phyloP scores from a whole-genome alignment of 805 yeast species.

The Clavispora santaluciae region DNA sequence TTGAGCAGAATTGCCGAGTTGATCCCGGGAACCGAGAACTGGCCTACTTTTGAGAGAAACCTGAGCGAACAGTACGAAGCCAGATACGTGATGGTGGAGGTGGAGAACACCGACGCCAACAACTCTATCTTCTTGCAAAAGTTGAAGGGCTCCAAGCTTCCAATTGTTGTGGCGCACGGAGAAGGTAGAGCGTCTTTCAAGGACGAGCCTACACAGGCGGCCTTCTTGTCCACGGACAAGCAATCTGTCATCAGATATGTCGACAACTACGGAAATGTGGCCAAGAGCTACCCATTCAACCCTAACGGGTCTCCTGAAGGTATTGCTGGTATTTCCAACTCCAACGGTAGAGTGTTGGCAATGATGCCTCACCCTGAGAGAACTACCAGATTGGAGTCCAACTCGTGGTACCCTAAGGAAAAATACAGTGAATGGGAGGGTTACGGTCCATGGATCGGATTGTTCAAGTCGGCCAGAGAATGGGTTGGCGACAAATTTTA shows the following conservation, averaged over 20 bases:
- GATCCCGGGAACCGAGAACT: constrained; percentile 89
- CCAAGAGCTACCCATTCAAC: constrained; percentile 85
- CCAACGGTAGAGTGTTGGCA: constrained; percentile 92
- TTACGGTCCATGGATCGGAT: constrained; percentile 91
- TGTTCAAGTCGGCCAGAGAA: constrained; percentile 87
- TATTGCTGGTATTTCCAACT: constrained; percentile 85
- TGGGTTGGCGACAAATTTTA: constrained; percentile 64
- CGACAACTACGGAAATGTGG: constrained; percentile 83
- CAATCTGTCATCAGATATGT: constrained; percentile 73
- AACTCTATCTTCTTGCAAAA: constrained; percentile 72
- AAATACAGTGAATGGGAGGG: constrained; percentile 65
- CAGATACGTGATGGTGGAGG: constrained; percentile 84
- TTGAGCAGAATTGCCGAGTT: constrained; percentile 76
- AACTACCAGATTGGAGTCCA: constrained; percentile 78
- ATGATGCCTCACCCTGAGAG: constrained; percentile 99
- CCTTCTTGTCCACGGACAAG: constrained; percentile 44
- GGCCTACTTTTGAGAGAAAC: constrained; percentile 96
- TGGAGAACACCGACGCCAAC: constrained; percentile 46
- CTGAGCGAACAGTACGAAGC: constrained; percentile 94
- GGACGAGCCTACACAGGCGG: constrained; percentile 34
- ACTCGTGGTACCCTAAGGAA: constrained; percentile 79
- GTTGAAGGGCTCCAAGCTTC: constrained; percentile 90
- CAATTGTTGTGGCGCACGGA: constrained; percentile 98
- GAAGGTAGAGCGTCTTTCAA: constrained; percentile 88
- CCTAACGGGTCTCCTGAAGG: constrained; percentile 96